Percentiles rank a stretch among this genome's conserved stretches.
Conservation (phyloP, 2,329 filamentous ascomycete genomes). For the Pleoardoris graminearum region DNA sequence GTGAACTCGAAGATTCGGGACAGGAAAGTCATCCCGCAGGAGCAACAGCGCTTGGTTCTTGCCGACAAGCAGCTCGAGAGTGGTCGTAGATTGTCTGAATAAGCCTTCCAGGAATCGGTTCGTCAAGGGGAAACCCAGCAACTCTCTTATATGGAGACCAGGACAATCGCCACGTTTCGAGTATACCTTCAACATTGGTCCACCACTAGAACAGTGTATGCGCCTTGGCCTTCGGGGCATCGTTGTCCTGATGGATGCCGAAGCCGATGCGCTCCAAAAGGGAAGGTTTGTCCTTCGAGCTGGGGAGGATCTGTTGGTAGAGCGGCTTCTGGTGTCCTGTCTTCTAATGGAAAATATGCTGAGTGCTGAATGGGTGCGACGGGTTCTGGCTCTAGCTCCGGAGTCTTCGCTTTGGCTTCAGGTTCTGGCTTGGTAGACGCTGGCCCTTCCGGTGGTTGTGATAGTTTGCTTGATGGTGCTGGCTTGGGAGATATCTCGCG, state of each 20-base stretch:
- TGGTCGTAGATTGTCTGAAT: too few relatives aligned
- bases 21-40: too few relatives aligned
- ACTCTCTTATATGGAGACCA: too few relatives aligned
- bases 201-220: not conserved
- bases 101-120: too few relatives aligned
- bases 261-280: slow-evolving; percentile 4
- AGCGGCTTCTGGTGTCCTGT: not conserved
- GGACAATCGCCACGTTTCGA: not conserved
- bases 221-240: not conserved
- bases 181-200: not conserved
- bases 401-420: not conserved
- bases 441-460: not conserved
- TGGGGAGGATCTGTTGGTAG: not conserved
- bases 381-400: not conserved
- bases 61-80: too few relatives aligned
- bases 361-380: not conserved
- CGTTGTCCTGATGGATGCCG: not conserved
- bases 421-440: not conserved
- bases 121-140: too few relatives aligned
- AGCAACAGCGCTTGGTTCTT: too few relatives aligned
- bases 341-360: slow-evolving; percentile 2
- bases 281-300: not conserved
- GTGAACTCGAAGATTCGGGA: too few relatives aligned
- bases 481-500: not conserved
- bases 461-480: not conserved